phyloP scores from a whole-genome alignment of 1,284 basidiomycete species.

The Ganoderma resinaceum region DNA sequence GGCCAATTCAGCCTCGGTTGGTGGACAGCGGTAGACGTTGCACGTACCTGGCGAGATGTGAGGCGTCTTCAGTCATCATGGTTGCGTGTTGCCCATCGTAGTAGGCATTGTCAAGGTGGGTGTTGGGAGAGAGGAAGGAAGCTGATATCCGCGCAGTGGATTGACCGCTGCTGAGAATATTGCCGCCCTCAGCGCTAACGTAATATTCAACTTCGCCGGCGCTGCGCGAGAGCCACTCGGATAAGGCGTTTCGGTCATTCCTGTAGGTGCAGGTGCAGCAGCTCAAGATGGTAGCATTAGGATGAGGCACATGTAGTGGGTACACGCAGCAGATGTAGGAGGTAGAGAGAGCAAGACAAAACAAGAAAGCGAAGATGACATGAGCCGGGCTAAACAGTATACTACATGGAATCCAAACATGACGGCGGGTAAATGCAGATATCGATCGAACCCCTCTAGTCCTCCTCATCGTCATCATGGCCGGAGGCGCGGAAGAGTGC shows the following conservation, averaged over 20 bases:
- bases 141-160: not conserved
- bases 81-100: constrained; percentile 20
- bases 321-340: not conserved
- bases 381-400: not conserved
- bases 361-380: constrained; percentile 14
- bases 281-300: constrained; percentile 2
- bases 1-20: not conserved
- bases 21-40: not conserved
- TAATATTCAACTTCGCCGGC: constrained; percentile 38
- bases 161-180: constrained; percentile 48
- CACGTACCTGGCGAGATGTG: constrained; percentile 35
- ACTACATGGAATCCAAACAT: constrained; percentile 10
- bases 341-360: constrained; percentile 3
- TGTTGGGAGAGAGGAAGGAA: constrained; percentile 11
- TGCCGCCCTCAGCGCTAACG: constrained; percentile 59
- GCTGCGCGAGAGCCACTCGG: not conserved
- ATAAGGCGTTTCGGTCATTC: not conserved
- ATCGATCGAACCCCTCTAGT: constrained; percentile 2
- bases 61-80: constrained; percentile 39
- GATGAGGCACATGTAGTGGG: not conserved
- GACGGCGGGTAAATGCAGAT: constrained; percentile 1
- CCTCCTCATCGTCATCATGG: constrained; percentile 57
- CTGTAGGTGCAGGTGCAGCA: constrained; percentile 42
- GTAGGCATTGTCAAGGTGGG: constrained; percentile 20
- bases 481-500: constrained; percentile 72